A percentile compares a stretch with the other conserved stretches of the same genome.
Conservation (phyloP, 225 moss, liverwort and hornwort genomes). For the Straminergon stramineum region DNA sequence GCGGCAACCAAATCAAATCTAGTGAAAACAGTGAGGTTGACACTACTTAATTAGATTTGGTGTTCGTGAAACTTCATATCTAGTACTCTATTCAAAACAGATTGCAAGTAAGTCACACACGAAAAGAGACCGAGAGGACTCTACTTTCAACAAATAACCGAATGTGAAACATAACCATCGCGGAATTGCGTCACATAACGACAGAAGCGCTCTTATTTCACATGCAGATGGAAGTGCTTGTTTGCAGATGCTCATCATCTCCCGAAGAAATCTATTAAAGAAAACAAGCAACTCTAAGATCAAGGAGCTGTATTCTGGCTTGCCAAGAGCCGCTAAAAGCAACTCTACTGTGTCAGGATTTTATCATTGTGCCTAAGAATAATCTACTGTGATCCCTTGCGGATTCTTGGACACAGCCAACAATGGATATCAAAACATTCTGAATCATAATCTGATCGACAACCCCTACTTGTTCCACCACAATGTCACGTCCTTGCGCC, state of each 20-base stretch:
- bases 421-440: background rate
- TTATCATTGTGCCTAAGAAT: background rate
- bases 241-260: background rate
- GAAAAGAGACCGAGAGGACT: background rate
- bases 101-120: background rate
- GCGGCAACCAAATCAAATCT: background rate
- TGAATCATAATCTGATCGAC: background rate
- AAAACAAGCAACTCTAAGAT: constrained; percentile 1
- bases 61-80: background rate
- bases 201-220: constrained; percentile 18
- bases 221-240: background rate
- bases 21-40: background rate
- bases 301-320: constrained; percentile 7
- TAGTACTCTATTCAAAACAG: background rate
- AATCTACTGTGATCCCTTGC: background rate
- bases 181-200: background rate
- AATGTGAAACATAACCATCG: background rate
- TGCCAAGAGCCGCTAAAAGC: constrained; percentile 4
- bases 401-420: constrained; percentile 4
- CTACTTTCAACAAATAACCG: background rate
- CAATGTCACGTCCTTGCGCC: constrained; percentile 84
- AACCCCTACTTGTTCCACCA: constrained; percentile 72
- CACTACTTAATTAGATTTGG: too few species aligned
- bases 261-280: background rate
- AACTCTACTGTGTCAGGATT: background rate